phyloP scores from a whole-genome alignment of 495 filamentous ascomycete genomes.

The Aspergillus sclerotiicarbonarius region DNA sequence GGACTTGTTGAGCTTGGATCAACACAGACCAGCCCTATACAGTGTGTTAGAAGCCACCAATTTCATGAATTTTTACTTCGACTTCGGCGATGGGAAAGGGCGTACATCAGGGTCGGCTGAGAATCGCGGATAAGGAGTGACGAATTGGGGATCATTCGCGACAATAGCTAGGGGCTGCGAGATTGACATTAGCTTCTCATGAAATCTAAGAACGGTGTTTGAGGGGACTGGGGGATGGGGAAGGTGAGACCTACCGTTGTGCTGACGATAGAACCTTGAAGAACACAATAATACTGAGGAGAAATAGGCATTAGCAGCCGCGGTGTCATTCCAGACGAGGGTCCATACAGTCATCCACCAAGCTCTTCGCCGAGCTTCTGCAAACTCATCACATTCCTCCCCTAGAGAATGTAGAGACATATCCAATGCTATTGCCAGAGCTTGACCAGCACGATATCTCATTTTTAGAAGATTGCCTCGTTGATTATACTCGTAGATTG shows the following conservation, averaged over 20 bases:
- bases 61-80: background rate
- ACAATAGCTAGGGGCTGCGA: constrained; percentile 50
- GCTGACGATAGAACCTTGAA: constrained; percentile 60
- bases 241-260: constrained; percentile 45
- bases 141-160: constrained; percentile 56
- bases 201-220: background rate
- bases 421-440: constrained; percentile 52
- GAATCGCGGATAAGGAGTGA: constrained; percentile 53
- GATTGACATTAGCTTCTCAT: constrained; percentile 7
- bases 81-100: background rate
- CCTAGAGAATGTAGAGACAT: constrained; percentile 48
- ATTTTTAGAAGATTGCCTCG: constrained; percentile 62
- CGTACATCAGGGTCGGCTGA: constrained; percentile 53
- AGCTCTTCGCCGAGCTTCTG: constrained; percentile 53
- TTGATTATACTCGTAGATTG: constrained; percentile 60
- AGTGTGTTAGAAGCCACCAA: constrained; percentile 10
- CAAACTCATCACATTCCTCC: constrained; percentile 46
- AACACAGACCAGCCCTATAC: constrained; percentile 53
- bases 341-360: constrained; percentile 62
- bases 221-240: background rate
- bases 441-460: constrained; percentile 57
- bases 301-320: constrained; percentile 12
- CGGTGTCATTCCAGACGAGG: background rate
- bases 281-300: constrained; percentile 54
- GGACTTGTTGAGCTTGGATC: constrained; percentile 56